phyloP scores from a whole-genome alignment of 805 yeast species.

The Maudiozyma bulderi region DNA sequence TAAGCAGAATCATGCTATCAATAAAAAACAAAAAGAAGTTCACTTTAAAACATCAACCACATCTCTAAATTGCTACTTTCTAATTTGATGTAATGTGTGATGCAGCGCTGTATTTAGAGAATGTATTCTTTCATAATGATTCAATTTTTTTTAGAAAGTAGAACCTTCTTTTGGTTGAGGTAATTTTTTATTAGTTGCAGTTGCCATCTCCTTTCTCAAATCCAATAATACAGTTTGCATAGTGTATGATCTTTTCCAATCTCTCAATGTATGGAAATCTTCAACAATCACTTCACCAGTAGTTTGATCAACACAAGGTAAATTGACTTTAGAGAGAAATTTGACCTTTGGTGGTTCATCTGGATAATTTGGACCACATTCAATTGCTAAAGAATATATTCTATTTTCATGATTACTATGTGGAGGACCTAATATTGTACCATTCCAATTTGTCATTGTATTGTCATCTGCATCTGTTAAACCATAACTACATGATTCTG shows the following conservation, averaged over 20 bases:
- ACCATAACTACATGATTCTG: conserved; percentile 95
- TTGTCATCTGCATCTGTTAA: conserved; percentile 84
- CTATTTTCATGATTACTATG: conserved; percentile 85
- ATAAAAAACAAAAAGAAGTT: too few species aligned
- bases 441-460: conserved; percentile 93
- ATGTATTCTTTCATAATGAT: background rate
- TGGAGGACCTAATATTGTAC: conserved; percentile 96
- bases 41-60: too few species aligned
- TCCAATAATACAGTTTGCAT: conserved; percentile 91
- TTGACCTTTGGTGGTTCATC: conserved; percentile 76
- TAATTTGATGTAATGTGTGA: too few species aligned
- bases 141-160: conserved; percentile 34
- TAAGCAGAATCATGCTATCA: too few species aligned
- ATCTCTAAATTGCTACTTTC: too few species aligned
- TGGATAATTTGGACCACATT: conserved; percentile 81
- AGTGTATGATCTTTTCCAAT: conserved; percentile 85
- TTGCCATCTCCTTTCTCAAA: conserved; percentile 83
- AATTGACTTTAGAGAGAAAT: conserved; percentile 75
- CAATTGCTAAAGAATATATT: conserved; percentile 72
- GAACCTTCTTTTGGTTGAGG: conserved; percentile 89
- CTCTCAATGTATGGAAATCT: conserved; percentile 56
- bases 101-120: too few species aligned
- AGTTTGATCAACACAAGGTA: conserved; percentile 74
- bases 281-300: conserved; percentile 47
- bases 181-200: conserved; percentile 69